Evolutionary conservation across 345 rosid genomes (phyloP).

Genomic region (Syzygium aromaticum): DNA sequence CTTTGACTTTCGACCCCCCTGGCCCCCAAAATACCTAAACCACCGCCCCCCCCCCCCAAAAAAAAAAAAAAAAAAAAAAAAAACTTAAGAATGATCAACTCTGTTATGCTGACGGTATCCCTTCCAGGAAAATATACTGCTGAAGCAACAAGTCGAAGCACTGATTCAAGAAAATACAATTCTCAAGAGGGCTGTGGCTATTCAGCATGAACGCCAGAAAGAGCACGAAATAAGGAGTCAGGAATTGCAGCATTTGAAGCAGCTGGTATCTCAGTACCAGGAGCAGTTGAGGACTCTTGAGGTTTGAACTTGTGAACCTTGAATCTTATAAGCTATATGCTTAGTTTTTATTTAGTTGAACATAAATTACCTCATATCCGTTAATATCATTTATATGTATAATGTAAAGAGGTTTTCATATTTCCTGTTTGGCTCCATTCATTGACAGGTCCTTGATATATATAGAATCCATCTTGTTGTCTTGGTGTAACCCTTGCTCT

Average conservation of each 20-base stretch:
- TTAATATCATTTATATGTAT: background rate
- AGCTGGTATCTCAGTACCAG: constrained; percentile 67
- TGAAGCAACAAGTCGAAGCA: constrained; percentile 66
- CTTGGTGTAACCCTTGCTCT: background rate
- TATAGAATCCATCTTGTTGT: background rate
- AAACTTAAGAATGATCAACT: background rate
- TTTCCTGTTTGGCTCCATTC: background rate
- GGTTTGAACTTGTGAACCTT: constrained; percentile 18
- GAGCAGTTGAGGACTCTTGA: constrained; percentile 77
- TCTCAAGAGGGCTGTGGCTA: constrained; percentile 72
- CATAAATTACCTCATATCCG: background rate
- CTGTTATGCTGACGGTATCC: background rate
- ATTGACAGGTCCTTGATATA: background rate
- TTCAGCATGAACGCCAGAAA: constrained; percentile 77
- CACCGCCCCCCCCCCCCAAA: background rate
- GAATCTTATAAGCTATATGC: background rate
- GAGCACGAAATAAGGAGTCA: constrained; percentile 50
- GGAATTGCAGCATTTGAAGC: constrained; percentile 70
- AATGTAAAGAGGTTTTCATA: background rate
- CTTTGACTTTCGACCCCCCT: background rate
- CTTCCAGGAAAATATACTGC: constrained; percentile 47
- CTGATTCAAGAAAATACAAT: constrained; percentile 58
- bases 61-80: background rate
- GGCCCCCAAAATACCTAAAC: background rate
- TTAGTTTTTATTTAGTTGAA: background rate